These are phyloP conservation scores for Leptographium flavum DNA, from an alignment of 2,329 filamentous ascomycete genomes.

Conservation along the genomic window DNA sequence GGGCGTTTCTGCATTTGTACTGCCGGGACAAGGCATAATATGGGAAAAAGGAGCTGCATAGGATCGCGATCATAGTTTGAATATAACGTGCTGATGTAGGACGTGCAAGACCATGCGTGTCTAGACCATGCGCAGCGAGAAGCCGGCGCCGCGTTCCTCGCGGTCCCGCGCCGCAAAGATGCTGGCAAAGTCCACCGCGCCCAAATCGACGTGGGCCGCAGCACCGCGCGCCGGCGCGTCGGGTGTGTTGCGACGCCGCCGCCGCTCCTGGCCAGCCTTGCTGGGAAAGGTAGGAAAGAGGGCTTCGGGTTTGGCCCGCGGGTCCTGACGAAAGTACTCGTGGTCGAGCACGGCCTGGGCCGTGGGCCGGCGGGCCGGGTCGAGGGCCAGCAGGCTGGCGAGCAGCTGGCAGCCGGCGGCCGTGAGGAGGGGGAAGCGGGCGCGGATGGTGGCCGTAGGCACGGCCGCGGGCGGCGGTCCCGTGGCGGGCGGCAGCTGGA, in stretches of 20 bases:
- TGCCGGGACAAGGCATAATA: background rate
- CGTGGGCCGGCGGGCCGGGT: constrained; percentile 57
- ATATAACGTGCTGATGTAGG: too few species aligned
- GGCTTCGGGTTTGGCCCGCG: constrained; percentile 73
- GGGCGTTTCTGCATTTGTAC: background rate
- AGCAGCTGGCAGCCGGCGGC: constrained; percentile 58
- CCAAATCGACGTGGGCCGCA: constrained; percentile 41
- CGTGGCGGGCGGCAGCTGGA: constrained; percentile 49
- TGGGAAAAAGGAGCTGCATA: background rate
- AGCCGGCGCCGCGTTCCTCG: constrained; percentile 52
- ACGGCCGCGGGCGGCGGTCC: constrained; percentile 17
- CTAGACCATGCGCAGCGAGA: constrained; percentile 47
- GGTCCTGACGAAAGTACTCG: constrained; percentile 77
- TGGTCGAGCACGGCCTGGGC: constrained; percentile 65
- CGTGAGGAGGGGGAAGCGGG: constrained; percentile 72
- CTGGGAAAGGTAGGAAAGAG: constrained; percentile 97
- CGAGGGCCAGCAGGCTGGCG: constrained; percentile 53
- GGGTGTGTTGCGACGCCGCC: constrained; percentile 58
- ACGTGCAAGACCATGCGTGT: background rate
- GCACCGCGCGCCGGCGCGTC: constrained; percentile 71
- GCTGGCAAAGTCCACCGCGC: constrained; percentile 50
- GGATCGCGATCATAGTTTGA: too few species aligned
- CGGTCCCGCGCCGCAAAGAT: constrained; percentile 54
- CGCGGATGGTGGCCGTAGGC: constrained; percentile 48
- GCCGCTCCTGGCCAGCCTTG: constrained; percentile 81